Evolutionary conservation across 106 monocot species (phyloP).

Genomic region (Dendrobium huoshanense): DNA sequence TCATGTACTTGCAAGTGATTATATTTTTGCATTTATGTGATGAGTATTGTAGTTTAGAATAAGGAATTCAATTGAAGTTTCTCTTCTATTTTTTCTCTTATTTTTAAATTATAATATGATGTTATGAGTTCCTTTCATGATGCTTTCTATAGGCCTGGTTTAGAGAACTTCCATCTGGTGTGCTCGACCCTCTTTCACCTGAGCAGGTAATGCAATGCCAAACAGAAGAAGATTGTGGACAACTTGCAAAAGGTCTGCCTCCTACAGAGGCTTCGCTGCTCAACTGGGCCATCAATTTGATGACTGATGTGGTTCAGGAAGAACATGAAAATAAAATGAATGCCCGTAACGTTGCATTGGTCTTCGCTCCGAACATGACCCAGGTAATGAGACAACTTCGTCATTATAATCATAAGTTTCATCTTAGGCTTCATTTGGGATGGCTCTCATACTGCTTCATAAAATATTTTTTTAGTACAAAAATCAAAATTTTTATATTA

Average conservation of each 20-base stretch:
- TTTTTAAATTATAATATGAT: neutral
- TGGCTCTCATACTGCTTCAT: no score
- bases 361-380: slow-evolving; percentile 86
- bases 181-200: slow-evolving; percentile 63
- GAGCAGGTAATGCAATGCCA: slow-evolving; percentile 80
- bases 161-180: slow-evolving; percentile 71
- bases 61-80: neutral
- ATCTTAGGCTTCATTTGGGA: no score
- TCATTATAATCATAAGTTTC: neutral
- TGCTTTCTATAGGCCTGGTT: slow-evolving; percentile 70
- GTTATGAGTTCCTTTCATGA: neutral
- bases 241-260: slow-evolving; percentile 46
- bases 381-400: slow-evolving; percentile 26
- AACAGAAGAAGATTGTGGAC: slow-evolving; percentile 56
- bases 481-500: no score
- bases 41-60: neutral
- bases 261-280: slow-evolving; percentile 52
- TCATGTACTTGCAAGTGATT: no score
- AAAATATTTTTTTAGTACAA: no score
- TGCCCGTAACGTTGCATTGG: slow-evolving; percentile 72
- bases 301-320: slow-evolving; percentile 77
- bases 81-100: neutral
- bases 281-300: slow-evolving; percentile 73
- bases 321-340: slow-evolving; percentile 74
- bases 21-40: no score